Evolutionary conservation across 148 eudicot genomes (phyloP), one percentile per base, ranked within the genome.

Genomic region (Oxyria digyna): DNA sequence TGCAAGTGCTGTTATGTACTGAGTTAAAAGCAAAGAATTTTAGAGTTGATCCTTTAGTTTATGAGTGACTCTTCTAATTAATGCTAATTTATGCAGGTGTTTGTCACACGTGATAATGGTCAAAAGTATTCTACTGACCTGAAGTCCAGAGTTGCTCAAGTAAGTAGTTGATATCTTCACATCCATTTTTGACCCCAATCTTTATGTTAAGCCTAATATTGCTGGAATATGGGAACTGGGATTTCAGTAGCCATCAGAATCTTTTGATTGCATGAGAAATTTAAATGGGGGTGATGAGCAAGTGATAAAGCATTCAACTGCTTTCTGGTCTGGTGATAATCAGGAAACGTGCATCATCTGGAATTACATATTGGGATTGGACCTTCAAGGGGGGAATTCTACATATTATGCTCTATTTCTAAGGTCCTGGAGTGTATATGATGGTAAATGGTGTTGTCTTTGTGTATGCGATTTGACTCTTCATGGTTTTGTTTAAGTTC

Each of bases 291-390:
- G 27, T 33, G 23, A 24, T 55, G 63, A 11, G 33, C 26, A 55
- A 55, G 33, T 33, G 12, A 24, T 1, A 29, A 29, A 59, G 6
- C 38, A 5, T 29, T 18, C 37, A 29, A 59, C 65, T 59, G 20
- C 62, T 65, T 42, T 74, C 9, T 46, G 29, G 65, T 59, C 13
- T 46, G 29, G 65, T 59, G 27, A 72, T 73, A 71, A 73, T 73
- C 87, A 93, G 96, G 70, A 90, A 77, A 73, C 74, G 64, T 72
- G 49, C 85, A 62, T 80, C 78, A 43, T 67, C 81, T 26, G 99
- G 99, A 45, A 90, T 94, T 78, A 89, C 76, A 80, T 85, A 86
- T 75, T 94, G 99, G 99, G 97, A 94, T 84, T 94, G 99, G 99
- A 85, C 87, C 69, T 69, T 90, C 38, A 80, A 75, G 71, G 99